phyloP scores from a whole-genome alignment of 1,139 yeast genomes.

The Torulaspora pretoriensis region DNA sequence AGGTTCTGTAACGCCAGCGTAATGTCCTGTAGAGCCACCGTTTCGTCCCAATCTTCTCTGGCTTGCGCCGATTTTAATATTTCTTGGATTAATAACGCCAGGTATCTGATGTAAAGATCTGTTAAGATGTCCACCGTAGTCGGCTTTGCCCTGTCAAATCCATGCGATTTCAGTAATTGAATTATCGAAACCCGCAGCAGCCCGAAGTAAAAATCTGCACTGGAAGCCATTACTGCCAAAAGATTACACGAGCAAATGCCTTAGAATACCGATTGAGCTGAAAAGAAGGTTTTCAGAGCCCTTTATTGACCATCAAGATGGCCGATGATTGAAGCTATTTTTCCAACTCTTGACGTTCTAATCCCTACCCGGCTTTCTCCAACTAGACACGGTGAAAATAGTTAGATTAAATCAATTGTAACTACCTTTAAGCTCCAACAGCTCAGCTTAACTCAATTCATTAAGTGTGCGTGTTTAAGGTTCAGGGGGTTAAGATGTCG shows the following conservation, averaged over 20 bases:
- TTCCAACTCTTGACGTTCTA: neutral
- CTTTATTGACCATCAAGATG: neutral
- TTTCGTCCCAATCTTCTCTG: conserved; percentile 40
- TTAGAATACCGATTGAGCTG: neutral
- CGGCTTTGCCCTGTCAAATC: conserved; percentile 68
- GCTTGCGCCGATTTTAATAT: conserved; percentile 40
- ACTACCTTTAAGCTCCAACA: conserved; percentile 4
- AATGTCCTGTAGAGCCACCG: conserved; percentile 52
- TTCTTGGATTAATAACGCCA: conserved; percentile 45
- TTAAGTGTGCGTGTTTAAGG: neutral
- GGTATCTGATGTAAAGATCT: conserved; percentile 56
- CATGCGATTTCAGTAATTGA: conserved; percentile 63
- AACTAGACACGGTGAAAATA: neutral
- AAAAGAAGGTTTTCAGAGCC: neutral
- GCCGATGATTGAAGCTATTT: neutral
- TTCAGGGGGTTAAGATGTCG: conserved; percentile 42
- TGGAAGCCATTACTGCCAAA: conserved; percentile 19
- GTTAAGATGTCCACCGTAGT: conserved; percentile 57
- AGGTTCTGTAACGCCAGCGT: conserved; percentile 55
- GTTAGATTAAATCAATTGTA: neutral
- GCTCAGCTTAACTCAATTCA: neutral
- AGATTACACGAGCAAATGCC: too few species aligned
- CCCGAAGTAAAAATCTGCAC: conserved; percentile 51
- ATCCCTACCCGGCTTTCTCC: neutral
- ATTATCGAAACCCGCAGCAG: conserved; percentile 60